Base-by-base conservation (phyloP, 1,284 basidiomycete species). In the Afroboletus lepidellus region DNA sequence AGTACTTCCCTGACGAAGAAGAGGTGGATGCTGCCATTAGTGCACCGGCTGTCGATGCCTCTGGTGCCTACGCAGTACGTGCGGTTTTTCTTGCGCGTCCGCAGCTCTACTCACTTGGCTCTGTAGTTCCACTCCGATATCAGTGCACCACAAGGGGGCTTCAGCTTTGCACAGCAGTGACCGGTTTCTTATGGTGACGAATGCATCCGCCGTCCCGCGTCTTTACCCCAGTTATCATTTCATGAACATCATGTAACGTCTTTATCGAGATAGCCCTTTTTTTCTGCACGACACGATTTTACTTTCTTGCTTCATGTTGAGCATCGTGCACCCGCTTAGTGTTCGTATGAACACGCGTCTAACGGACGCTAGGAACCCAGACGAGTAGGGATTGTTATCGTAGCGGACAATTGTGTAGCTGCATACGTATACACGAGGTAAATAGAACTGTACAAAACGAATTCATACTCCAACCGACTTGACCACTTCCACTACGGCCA, bases 111-210 rank as follows among this genome's bases (percentile, higher is more conserved):
- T 57, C 38, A 55, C 52, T 36, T 48, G 29, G 34, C 37, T 41
- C 48, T 52, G 6, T 59, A 92, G 89, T 92, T 92, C 80, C 84
- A 90, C 66, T 79, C 85, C 39, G 82, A 87, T 69, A 84, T 92
- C 60, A 82, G 79, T 62, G 92, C 90, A 38, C 94, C 95, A 57
- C 90, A 94, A 69, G 94, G 94, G 57, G 94, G 95, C 23, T 98
- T 98, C 83, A 92, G 84, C 69, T 98, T 98, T 67, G 92, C 83
- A 55, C 75, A 77, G 62, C 72, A 74, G 68, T 72, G 58, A 64
- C 53, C 53, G 45, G 27, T 45, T 55, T 51, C 44, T 21, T 52
- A 46, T 52, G 38, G 53, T 49, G 41, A 56, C 39, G 39, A 51
- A 52, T 41, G 30, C 32, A 41, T 41, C 16, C n/a, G 25, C 41